Evolutionary conservation across 805 yeast species (phyloP).

Genomic region (Nakazawaea pomicola): DNA sequence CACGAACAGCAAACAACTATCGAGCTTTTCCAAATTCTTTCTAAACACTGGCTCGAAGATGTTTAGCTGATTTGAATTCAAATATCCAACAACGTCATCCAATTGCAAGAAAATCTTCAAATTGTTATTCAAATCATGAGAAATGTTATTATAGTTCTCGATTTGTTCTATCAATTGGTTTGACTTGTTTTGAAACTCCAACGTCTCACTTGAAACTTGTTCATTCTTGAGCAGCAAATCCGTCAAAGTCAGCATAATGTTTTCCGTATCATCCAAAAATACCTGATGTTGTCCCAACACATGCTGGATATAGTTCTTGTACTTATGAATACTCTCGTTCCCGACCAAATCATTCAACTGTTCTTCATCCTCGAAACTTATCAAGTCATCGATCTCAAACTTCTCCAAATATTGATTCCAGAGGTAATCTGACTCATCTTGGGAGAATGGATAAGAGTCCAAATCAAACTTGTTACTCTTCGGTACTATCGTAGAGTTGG

Average conservation of each 20-base stretch:
- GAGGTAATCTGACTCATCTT: constrained; percentile 28
- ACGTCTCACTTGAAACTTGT: constrained; percentile 56
- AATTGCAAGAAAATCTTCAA: constrained; percentile 63
- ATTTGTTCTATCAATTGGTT: constrained; percentile 44
- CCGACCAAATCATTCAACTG: constrained; percentile 31
- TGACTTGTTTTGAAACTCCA: constrained; percentile 56
- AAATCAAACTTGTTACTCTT: background rate
- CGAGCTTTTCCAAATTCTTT: constrained; percentile 48
- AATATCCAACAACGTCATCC: constrained; percentile 60
- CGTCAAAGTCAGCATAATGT: constrained; percentile 40
- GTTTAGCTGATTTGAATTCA: constrained; percentile 66
- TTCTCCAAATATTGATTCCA: constrained; percentile 32
- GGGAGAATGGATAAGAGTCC: constrained; percentile 31
- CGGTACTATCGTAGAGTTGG: background rate
- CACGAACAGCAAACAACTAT: constrained; percentile 60
- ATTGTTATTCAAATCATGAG: constrained; percentile 39
- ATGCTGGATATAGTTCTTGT: constrained; percentile 28
- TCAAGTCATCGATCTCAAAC: constrained; percentile 36
- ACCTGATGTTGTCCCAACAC: constrained; percentile 22
- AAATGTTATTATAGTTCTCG: constrained; percentile 33
- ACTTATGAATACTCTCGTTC: constrained; percentile 29
- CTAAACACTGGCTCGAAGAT: constrained; percentile 57
- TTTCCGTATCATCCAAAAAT: constrained; percentile 41
- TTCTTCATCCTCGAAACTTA: constrained; percentile 35
- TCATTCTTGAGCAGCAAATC: constrained; percentile 47